Evolutionary conservation across 2,329 filamentous ascomycete species (phyloP), one percentile per base, ranked within the genome.

Genomic region (Beauveria rudraprayagi): DNA sequence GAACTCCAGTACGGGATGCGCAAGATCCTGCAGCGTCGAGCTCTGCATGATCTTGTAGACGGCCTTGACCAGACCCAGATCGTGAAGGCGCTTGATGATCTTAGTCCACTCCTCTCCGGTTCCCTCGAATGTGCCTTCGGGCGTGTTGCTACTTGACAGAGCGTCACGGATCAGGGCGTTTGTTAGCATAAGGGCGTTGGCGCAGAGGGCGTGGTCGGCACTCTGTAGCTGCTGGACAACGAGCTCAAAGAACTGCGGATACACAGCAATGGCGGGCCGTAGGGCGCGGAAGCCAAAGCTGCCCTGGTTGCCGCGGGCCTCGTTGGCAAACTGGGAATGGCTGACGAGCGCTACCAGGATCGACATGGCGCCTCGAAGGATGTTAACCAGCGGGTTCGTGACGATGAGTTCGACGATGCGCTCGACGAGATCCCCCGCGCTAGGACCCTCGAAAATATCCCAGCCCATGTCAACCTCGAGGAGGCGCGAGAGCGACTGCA

Each of bases 391-490:
- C 26, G 93, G 94, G 72, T 97, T 94, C 37, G 87, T 93, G 68
- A 97, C 93, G 64, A 97, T 91, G 56, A 99, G 82, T 73, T 97
- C 89, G 67, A 97, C 92, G 63, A 96, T 86, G 79, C 84, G 79
- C 74, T 88, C 85, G 47, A 88, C 85, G 56, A 93, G 78, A 68
- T 91, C 88, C 62, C 85, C 81, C 17, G 84, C 78, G 6, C 79
- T 77, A 19, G 81, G 75, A 1, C 81, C 80, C 68, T 90, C 86
- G 69, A 92, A 90, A 63, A 89, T 85, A 65, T 97, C 92, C 94
- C 94, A 99, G 62, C 94, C 94, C 83, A 97, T 96, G 76, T 97
- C 94, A 44, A 97, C 89, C 76, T 99, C 94, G 64, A 99, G 80
- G 63, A 99, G 77, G 61, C 92, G 85, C 61, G 88, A 90, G 68